Percentiles rank a stretch among this genome's conserved stretches.
phyloP scores from a whole-genome alignment of 1,284 basidiomycete species.

The Cryptococcus maquisensis region DNA sequence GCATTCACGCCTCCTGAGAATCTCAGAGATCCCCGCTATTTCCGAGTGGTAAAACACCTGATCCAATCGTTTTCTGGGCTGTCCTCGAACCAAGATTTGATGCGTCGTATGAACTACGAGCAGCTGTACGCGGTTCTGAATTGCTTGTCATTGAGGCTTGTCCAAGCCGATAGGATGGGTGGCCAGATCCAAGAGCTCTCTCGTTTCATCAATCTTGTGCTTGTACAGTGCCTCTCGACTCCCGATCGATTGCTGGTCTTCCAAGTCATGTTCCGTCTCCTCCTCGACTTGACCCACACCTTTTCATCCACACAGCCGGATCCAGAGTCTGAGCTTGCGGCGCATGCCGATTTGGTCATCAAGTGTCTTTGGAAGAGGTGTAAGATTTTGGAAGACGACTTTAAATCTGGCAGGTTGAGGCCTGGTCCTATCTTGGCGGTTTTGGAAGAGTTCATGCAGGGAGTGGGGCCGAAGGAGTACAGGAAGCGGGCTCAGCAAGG shows the following conservation, averaged over 20 bases:
- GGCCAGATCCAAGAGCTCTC: slow-evolving; percentile 78
- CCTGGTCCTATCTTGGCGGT: slow-evolving; percentile 87
- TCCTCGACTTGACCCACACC: slow-evolving; percentile 81
- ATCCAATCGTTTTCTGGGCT: slow-evolving; percentile 64
- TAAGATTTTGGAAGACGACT: slow-evolving; percentile 85
- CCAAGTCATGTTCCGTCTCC: slow-evolving; percentile 71
- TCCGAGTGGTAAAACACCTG: slow-evolving; percentile 89
- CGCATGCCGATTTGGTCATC: slow-evolving; percentile 90
- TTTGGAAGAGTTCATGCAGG: slow-evolving; percentile 89
- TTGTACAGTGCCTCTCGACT: slow-evolving; percentile 86
- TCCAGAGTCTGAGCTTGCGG: slow-evolving; percentile 71
- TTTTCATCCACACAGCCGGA: slow-evolving; percentile 60
- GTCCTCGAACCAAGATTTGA: slow-evolving; percentile 28
- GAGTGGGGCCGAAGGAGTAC: slow-evolving; percentile 94
- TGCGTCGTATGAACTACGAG: slow-evolving; percentile 26
- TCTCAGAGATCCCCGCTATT: slow-evolving; percentile 67
- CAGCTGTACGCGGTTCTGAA: slow-evolving; percentile 59
- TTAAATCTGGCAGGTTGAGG: slow-evolving; percentile 73
- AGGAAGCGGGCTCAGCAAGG: slow-evolving; percentile 81
- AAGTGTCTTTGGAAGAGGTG: slow-evolving; percentile 99
- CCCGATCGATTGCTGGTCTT: slow-evolving; percentile 88
- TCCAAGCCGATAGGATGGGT: slow-evolving; percentile 69
- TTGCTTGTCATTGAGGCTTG: slow-evolving; percentile 79
- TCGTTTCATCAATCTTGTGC: slow-evolving; percentile 97
- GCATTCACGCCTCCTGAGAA: slow-evolving; percentile 76